Evolutionary conservation across 164 flowering plant species (phyloP).

Genomic region (Magnolia sinica): DNA sequence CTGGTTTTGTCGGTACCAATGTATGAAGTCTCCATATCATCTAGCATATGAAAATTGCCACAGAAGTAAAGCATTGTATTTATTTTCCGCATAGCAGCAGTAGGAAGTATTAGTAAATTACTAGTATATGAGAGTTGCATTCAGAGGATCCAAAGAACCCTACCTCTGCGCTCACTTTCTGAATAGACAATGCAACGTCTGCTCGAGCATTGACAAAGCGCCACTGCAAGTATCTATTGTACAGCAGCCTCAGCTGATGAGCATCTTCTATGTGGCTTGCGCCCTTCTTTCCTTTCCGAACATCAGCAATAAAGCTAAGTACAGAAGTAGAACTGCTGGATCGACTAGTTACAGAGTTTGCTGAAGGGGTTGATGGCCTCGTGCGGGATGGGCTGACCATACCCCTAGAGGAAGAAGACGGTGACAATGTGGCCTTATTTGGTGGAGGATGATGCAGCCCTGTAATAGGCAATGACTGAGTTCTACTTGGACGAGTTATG

Average conservation of each 20-base stretch:
- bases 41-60: neutral
- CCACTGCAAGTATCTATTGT: constrained; percentile 90
- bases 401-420: constrained; percentile 56
- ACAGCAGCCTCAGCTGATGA: constrained; percentile 72
- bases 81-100: neutral
- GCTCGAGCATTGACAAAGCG: constrained; percentile 69
- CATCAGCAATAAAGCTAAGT: constrained; percentile 74
- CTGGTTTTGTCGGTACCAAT: too few species aligned
- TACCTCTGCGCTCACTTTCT: constrained; percentile 74
- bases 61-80: neutral
- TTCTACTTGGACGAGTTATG: constrained; percentile 21
- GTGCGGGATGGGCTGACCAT: constrained; percentile 61
- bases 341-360: constrained; percentile 36
- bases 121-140: neutral
- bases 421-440: constrained; percentile 27
- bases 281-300: constrained; percentile 68
- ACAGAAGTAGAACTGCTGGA: constrained; percentile 59
- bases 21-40: neutral
- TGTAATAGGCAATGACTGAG: constrained; percentile 33
- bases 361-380: constrained; percentile 43
- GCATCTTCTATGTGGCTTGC: constrained; percentile 74
- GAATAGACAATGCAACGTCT: constrained; percentile 49
- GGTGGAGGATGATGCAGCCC: constrained; percentile 62
- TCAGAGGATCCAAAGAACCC: neutral
- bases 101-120: neutral